Base-by-base conservation (phyloP, 2,329 filamentous ascomycete genomes). In the Sporothrix brasiliensis region DNA sequence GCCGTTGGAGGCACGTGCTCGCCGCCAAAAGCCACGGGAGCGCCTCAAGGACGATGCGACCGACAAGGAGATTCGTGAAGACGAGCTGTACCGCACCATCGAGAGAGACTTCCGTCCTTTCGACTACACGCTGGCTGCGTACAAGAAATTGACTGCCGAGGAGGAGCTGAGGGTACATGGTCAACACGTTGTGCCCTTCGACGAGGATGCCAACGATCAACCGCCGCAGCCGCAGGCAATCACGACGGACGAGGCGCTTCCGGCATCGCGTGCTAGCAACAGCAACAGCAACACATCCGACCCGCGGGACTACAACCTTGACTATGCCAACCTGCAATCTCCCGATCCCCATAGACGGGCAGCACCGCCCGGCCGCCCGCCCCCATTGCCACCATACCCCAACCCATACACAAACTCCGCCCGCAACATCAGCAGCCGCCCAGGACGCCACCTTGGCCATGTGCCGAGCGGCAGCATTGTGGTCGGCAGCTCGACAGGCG, bases 81-180 rank as follows among this genome's bases (percentile, higher is more conserved):
- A 99, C 73, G 94, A 97, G 79, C 85, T 98, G 27, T 95, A 98
- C 79, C 89, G 89, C 74, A 92, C 96, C 87, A 97, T 99, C 73
- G 95, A 99, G 80, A 91, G 88, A 4, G 91, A 97, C 76, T 99
- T 98, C 78, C 89, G 92, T 78, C 92, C 94, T 0, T 99, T 98
- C 79, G 95, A 99, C 79, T 99, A 99, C 80, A 97, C 94, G 0
- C 82, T 90, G 3, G 89, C 92, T 24, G 91, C 89, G 3, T 94
- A 93, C 76, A 89, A 90, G 77, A 90, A 90, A 86, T 73, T 76
- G 47, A 72, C 75, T 7, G 72, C 72, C 52, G 72, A 76, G 4
- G 80, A 79, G 69, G 77, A 70, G 47, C 66, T 67, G 27, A 27
- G 47, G 49, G 24, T 65, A 4, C 41, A 41, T 34, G 68, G 30